Percentiles rank a stretch among this genome's conserved stretches.
phyloP scores from a whole-genome alignment of 1,284 basidiomycete species.

The Irpex sp. region DNA sequence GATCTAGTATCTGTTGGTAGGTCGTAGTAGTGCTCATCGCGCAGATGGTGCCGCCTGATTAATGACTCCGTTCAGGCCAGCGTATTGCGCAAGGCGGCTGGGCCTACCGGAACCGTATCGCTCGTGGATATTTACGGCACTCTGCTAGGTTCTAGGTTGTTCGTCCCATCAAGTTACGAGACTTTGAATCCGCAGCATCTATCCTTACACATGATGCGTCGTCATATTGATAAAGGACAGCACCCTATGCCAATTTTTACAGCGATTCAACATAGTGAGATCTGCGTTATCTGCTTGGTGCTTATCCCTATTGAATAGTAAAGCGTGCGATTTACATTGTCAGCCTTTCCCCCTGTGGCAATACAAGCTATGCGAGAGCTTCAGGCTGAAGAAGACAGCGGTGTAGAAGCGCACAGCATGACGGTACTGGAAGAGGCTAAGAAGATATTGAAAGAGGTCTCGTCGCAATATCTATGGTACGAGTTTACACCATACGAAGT shows the following conservation, averaged over 20 bases:
- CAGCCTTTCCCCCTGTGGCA: constrained; percentile 26
- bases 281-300: not conserved
- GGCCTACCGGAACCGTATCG: constrained; percentile 28
- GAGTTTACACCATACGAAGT: constrained; percentile 40
- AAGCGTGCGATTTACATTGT: not conserved
- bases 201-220: constrained; percentile 33
- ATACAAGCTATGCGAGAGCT: constrained; percentile 21
- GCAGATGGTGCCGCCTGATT: not conserved
- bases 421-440: constrained; percentile 18
- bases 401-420: constrained; percentile 16
- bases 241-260: constrained; percentile 39
- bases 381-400: constrained; percentile 18
- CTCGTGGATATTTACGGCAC: constrained; percentile 39
- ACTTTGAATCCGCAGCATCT: constrained; percentile 30
- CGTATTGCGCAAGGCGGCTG: constrained; percentile 34
- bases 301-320: not conserved
- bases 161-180: constrained; percentile 28
- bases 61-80: constrained; percentile 22
- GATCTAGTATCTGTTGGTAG: constrained; percentile 21
- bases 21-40: not conserved
- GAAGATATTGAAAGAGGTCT: not conserved
- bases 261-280: constrained; percentile 31
- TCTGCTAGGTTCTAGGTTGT: constrained; percentile 34
- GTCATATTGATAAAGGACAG: constrained; percentile 28
- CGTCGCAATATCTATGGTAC: constrained; percentile 32